phyloP scores from a whole-genome alignment of 345 rosid genomes.

The Cochlearia excelsa region DNA sequence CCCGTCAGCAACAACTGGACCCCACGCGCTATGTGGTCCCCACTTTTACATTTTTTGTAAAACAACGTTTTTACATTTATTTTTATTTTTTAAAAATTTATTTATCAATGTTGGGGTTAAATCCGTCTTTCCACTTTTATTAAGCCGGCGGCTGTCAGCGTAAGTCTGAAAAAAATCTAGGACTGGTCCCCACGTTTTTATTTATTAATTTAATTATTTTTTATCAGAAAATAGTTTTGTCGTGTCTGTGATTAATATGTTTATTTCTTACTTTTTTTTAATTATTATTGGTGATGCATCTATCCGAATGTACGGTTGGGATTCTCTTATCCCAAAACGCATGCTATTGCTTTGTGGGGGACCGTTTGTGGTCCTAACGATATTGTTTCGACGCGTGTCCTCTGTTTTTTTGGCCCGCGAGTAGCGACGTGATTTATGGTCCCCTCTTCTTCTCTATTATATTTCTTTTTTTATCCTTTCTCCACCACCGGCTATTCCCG shows the following conservation, averaged over 20 bases:
- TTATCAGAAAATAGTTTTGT: constrained; percentile 1
- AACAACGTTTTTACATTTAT: no score
- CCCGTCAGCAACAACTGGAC: constrained; percentile 33
- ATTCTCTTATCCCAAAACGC: constrained; percentile 43
- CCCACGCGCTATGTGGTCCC: constrained; percentile 30
- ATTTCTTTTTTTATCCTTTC: neutral
- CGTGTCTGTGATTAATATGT: constrained; percentile 17
- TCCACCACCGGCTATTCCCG: constrained; percentile 26
- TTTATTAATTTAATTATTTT: constrained; percentile 1
- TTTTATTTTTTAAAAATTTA: neutral
- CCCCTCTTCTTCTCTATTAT: constrained; percentile 34
- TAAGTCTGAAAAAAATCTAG: constrained; percentile 58
- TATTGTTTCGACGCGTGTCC: constrained; percentile 46
- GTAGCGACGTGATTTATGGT: constrained; percentile 50
- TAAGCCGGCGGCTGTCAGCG: constrained; percentile 91
- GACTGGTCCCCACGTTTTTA: constrained; percentile 41
- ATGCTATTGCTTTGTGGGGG: constrained; percentile 43
- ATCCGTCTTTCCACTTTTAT: constrained; percentile 32
- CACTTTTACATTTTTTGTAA: neutral
- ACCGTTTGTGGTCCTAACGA: constrained; percentile 55
- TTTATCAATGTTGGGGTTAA: constrained; percentile 25
- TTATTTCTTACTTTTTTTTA: neutral
- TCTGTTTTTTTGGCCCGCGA: constrained; percentile 39
- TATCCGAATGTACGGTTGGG: constrained; percentile 50
- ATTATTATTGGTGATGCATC: constrained; percentile 24